Base-by-base conservation (phyloP, 2,329 filamentous ascomycete species). In the Zalaria sp. region DNA sequence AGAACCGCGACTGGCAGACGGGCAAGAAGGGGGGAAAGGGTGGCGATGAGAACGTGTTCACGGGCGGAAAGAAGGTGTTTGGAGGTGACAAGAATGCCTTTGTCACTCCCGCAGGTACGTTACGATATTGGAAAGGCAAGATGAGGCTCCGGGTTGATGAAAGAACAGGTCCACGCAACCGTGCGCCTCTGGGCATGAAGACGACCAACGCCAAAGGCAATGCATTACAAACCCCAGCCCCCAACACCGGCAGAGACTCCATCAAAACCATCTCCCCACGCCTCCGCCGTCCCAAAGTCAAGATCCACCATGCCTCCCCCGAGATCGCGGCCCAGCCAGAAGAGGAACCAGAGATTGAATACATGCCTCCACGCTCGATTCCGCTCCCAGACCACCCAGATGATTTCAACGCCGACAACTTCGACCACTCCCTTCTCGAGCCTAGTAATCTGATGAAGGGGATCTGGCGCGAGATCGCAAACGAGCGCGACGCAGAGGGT, bases 201-300 rank as follows among this genome's bases (percentile, higher is more conserved):
- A 96, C 89, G 1, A 96, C 91, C 40, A 98, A 98, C 61, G 86
- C 84, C 41, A 96, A 93, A 67, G 74, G 80, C 45, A 76, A 70
- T 56, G 71, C 69, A 39, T 72, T 78, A 49, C 79, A 82, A 48
- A 79, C 78, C 3, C 74, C 27, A n/a, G 50, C 46, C 8, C 44
- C 44, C 18, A 31, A 79, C 73, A 28, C 81, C 79, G 38, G 75
- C 46, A 11, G 47, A 49, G 37, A 38, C 38, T 35, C 39, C 10
- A 41, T 41, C n/a, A 46, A 44, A 35, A 73, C 68, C 6, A 70
- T 72, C 3, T 79, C 75, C 10, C 67, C 69, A 4, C 77, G 80
- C 67, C 45, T 66, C 52, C 59, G 60, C 55, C 55, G 68, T 57
- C 57, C 68, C 50, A 63, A 68, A 58, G 67, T 78, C 47, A 81